Percentiles rank a stretch among this genome's conserved stretches.
These are phyloP conservation scores for Carex scoparia DNA, from an alignment of 176 grass and related monocot genomes.

Conservation along the genomic window DNA sequence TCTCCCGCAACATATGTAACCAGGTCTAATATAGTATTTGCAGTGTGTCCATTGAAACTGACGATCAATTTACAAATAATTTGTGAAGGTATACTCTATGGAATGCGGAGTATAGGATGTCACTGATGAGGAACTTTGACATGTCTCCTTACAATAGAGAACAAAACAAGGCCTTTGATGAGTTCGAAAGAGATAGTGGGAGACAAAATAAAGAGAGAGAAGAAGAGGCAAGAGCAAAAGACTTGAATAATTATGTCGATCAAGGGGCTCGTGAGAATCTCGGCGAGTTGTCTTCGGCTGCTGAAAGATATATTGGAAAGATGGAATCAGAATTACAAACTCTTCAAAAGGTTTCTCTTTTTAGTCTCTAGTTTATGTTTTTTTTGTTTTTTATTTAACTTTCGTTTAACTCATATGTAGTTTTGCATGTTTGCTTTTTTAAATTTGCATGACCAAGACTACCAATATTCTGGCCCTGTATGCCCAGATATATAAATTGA, in stretches of 20 bases:
- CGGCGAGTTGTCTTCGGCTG: slow-evolving; percentile 16
- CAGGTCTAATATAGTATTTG: not conserved
- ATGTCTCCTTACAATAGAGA: slow-evolving; percentile 13
- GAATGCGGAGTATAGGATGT: slow-evolving; percentile 41
- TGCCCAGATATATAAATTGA: not conserved
- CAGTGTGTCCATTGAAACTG: not conserved
- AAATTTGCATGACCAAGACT: not conserved
- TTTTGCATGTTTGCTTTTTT: not conserved
- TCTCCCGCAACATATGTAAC: not conserved
- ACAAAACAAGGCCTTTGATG: not conserved
- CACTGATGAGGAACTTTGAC: slow-evolving; percentile 28
- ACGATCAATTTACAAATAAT: not conserved
- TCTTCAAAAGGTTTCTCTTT: slow-evolving; percentile 31
- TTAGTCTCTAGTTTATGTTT: not conserved
- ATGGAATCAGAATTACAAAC: slow-evolving; percentile 22
- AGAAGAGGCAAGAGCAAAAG: not conserved
- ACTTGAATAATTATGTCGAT: not conserved
- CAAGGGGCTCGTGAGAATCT: not conserved
- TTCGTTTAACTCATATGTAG: not conserved
- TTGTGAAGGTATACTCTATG: slow-evolving; percentile 34
- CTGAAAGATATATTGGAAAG: slow-evolving; percentile 18
- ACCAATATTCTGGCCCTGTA: not conserved
- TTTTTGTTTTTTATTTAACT: not conserved
- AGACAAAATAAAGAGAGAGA: slow-evolving; percentile 4
- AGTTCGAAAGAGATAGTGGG: not conserved